Evolutionary conservation across 306 rosid genomes (phyloP), one percentile per base, ranked within the genome.

Genomic region (Urtica urens): DNA sequence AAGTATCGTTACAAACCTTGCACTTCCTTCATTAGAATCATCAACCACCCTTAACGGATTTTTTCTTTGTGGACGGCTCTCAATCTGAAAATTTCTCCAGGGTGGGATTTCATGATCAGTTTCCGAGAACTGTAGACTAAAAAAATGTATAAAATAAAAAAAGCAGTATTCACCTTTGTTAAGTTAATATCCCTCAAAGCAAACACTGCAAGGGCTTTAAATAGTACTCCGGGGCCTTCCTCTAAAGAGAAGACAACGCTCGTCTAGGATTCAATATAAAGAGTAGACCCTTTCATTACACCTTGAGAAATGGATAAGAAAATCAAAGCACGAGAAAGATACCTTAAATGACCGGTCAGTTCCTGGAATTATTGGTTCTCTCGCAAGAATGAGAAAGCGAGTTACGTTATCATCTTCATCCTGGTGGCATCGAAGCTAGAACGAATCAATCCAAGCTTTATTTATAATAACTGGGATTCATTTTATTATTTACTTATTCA

Each of bases 131-230:
- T 19, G 35, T 12, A 41, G 15, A 38, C 1, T 53, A 23, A 57
- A 45, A 40, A 31, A n/a, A n/a, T n/a, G n/a, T n/a, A 25, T 27
- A 3, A 44, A 38, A 53, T 10, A 33, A 16, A 17, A 24, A 38
- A 55, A 37, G 57, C 33, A 18, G 35, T 50, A 54, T 41, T 57
- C 51, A 80, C 94, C 88, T 83, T 87, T 27, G 76, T 55, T 67
- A 87, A 69, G 71, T 66, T 80, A 67, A 87, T 80, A 40, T 72
- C 69, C 54, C 96, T 76, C 46, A 83, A 46, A 52, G 93, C 71
- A 72, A 87, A 87, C 47, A 83, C 83, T 25, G 96, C 82, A 53
- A 87, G 58, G 55, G 94, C 96, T 72, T 87, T 87, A 60, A 87
- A 83, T 38, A 87, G 86, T 26, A 76, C 75, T 28, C 94, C 96